A percentile compares a stretch with the other conserved stretches of the same genome.
phyloP scores from a whole-genome alignment of 345 rosid species.

The Gynandropsis gynandra region DNA sequence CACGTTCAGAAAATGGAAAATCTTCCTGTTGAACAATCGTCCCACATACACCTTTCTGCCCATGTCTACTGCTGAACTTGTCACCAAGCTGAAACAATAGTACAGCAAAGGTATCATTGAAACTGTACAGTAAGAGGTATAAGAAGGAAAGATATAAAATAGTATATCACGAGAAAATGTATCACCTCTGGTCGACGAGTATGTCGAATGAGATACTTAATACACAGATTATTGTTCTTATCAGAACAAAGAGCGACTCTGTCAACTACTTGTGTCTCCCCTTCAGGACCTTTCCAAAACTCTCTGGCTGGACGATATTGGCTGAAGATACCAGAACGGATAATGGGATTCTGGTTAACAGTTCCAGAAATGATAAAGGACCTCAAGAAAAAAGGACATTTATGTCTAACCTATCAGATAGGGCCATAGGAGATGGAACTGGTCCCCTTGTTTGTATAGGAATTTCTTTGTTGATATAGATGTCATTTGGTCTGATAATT shows the following conservation, averaged over 20 bases:
- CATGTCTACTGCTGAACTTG: conserved; percentile 97
- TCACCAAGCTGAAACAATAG: conserved; percentile 62
- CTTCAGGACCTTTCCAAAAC: conserved; percentile 62
- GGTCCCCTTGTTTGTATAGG: conserved; percentile 40
- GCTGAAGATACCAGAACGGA: conserved; percentile 33
- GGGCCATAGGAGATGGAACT: conserved; percentile 24
- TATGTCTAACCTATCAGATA: conserved; percentile 41
- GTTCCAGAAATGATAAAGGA: conserved; percentile 11
- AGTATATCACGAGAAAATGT: conserved; percentile 6
- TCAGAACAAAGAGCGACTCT: conserved; percentile 72
- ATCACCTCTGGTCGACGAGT: conserved; percentile 94
- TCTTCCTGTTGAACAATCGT: conserved; percentile 91
- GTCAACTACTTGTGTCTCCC: conserved; percentile 77
- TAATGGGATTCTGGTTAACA: conserved; percentile 6
- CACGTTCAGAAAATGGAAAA: conserved; percentile 93
- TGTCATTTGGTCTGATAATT: conserved; percentile 60
- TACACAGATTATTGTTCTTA: conserved; percentile 36
- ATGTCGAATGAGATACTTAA: conserved; percentile 73
- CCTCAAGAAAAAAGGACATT: conserved; percentile 2
- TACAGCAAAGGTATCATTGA: conserved; percentile 8
- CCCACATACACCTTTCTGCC: conserved; percentile 98
- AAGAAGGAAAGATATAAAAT: conserved; percentile 6
- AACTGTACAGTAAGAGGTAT: conserved; percentile 9
- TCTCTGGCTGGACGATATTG: conserved; percentile 47
- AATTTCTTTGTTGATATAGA: conserved; percentile 56